Conservation (phyloP, 768 basidiomycete species). For the Lactarius trivialis region DNA sequence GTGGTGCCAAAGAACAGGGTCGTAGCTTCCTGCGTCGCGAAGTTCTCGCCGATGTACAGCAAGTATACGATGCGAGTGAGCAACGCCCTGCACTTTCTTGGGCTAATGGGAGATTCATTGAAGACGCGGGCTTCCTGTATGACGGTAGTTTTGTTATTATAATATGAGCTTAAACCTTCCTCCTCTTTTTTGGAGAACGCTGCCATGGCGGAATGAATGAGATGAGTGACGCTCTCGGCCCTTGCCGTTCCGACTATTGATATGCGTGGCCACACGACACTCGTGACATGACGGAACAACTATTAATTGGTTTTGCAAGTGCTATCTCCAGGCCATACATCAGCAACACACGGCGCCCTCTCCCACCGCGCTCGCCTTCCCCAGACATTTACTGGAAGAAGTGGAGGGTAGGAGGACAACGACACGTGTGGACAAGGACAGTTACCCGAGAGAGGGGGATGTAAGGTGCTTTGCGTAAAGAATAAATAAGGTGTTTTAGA, state of each 20-base stretch:
- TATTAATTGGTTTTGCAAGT: slow-evolving; percentile 5
- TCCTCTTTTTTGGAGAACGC: slow-evolving; percentile 95
- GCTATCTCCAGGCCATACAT: slow-evolving; percentile 15
- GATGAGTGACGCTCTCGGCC: slow-evolving; percentile 1
- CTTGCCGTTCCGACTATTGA: slow-evolving; percentile 1
- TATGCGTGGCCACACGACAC: background rate
- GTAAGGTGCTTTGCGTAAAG: slow-evolving; percentile 18
- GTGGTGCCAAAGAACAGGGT: slow-evolving; percentile 98
- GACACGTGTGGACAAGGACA: slow-evolving; percentile 25
- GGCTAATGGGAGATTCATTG: slow-evolving; percentile 98
- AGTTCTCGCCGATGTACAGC: slow-evolving; percentile 92
- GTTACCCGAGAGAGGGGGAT: slow-evolving; percentile 17
- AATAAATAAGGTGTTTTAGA: slow-evolving; percentile 17
- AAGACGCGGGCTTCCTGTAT: slow-evolving; percentile 98
- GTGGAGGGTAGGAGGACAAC: slow-evolving; percentile 68
- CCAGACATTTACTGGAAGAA: slow-evolving; percentile 33
- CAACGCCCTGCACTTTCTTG: slow-evolving; percentile 92
- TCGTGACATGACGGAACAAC: background rate
- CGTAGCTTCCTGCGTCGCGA: slow-evolving; percentile 93
- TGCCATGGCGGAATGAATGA: slow-evolving; percentile 42
- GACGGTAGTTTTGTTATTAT: slow-evolving; percentile 96
- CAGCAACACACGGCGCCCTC: slow-evolving; percentile 60
- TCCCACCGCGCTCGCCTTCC: slow-evolving; percentile 59
- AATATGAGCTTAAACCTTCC: slow-evolving; percentile 87
- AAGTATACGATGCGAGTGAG: slow-evolving; percentile 96